These are phyloP conservation scores for Vachellia collinsii DNA, from an alignment of 306 rosid species.

Conservation along the genomic window DNA sequence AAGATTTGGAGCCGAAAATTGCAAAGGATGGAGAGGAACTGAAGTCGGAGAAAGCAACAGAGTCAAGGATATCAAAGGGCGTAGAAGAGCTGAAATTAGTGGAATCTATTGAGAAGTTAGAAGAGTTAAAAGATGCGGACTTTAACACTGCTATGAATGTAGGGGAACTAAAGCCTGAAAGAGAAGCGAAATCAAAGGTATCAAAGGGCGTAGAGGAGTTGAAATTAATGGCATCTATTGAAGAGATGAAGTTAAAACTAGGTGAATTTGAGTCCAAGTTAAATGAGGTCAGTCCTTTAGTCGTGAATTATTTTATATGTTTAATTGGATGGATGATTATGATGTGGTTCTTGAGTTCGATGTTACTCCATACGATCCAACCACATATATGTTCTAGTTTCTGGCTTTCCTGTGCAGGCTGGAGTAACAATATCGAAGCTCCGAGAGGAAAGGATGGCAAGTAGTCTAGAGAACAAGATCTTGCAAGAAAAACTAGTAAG, in stretches of 20 bases:
- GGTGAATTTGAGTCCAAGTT: slow-evolving; percentile 75
- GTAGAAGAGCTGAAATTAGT: slow-evolving; percentile 56
- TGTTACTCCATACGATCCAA: slow-evolving; percentile 24
- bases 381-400: slow-evolving; percentile 14
- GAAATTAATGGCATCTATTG: slow-evolving; percentile 64
- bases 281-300: slow-evolving; percentile 64
- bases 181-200: slow-evolving; percentile 29
- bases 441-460: slow-evolving; percentile 68
- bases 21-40: slow-evolving; percentile 25
- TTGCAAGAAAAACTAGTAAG: slow-evolving; percentile 72
- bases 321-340: slow-evolving; percentile 21
- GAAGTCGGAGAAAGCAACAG: slow-evolving; percentile 38
- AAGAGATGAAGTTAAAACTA: slow-evolving; percentile 77
- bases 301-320: slow-evolving; percentile 24
- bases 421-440: slow-evolving; percentile 63
- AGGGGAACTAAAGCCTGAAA: slow-evolving; percentile 29
- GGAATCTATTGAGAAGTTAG: slow-evolving; percentile 56
- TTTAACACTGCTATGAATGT: slow-evolving; percentile 30
- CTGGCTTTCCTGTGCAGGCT: slow-evolving; percentile 60
- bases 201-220: slow-evolving; percentile 46
- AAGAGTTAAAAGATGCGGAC: slow-evolving; percentile 36
- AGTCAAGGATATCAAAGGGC: slow-evolving; percentile 29
- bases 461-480: slow-evolving; percentile 54
- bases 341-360: slow-evolving; percentile 20
- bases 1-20: slow-evolving; percentile 31